phyloP scores from a whole-genome alignment of 2,329 filamentous ascomycete species.

The Calcarisporium arbuscula region DNA sequence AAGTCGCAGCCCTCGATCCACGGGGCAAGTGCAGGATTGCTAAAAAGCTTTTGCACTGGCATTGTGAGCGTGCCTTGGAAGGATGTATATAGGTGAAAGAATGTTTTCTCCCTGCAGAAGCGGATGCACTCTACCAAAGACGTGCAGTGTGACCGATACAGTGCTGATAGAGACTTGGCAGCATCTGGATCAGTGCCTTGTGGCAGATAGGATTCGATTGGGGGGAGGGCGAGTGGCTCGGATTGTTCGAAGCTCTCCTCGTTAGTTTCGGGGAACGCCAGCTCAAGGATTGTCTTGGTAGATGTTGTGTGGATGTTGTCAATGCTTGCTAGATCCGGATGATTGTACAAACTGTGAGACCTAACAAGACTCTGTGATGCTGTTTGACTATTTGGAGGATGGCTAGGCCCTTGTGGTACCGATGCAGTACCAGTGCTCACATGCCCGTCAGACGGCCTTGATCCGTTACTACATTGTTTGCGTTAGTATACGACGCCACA shows the following conservation, averaged over 20 bases:
- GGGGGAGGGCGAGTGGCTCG: slow-evolving; percentile 73
- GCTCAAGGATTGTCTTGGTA: slow-evolving; percentile 50
- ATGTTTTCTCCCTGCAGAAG: slow-evolving; percentile 93
- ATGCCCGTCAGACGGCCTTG: too few species aligned
- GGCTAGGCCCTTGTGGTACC: too few species aligned
- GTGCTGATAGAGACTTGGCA: slow-evolving; percentile 74
- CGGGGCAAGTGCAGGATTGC: slow-evolving; percentile 69
- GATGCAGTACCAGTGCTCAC: too few species aligned
- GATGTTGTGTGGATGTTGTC: slow-evolving; percentile 52
- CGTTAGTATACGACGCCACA: too few species aligned
- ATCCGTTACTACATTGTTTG: too few species aligned
- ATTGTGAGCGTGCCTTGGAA: slow-evolving; percentile 96
- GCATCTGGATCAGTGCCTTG: slow-evolving; percentile 78
- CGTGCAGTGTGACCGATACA: slow-evolving; percentile 92
- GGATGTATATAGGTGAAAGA: slow-evolving; percentile 89
- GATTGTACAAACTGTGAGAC: slow-evolving; percentile 50
- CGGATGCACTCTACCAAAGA: slow-evolving; percentile 92
- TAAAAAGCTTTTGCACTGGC: slow-evolving; percentile 88
- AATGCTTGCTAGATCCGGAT: slow-evolving; percentile 48
- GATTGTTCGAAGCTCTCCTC: slow-evolving; percentile 51
- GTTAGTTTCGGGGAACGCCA: slow-evolving; percentile 54
- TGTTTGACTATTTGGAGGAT: too few species aligned
- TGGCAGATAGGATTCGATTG: slow-evolving; percentile 76
- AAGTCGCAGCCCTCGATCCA: slow-evolving; percentile 98
- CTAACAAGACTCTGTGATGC: too few species aligned